A percentile compares a stretch with the other conserved stretches of the same genome.
These are phyloP conservation scores for Nannizziopsis barbatae DNA, from an alignment of 2,329 filamentous ascomycete species.

Conservation along the genomic window DNA sequence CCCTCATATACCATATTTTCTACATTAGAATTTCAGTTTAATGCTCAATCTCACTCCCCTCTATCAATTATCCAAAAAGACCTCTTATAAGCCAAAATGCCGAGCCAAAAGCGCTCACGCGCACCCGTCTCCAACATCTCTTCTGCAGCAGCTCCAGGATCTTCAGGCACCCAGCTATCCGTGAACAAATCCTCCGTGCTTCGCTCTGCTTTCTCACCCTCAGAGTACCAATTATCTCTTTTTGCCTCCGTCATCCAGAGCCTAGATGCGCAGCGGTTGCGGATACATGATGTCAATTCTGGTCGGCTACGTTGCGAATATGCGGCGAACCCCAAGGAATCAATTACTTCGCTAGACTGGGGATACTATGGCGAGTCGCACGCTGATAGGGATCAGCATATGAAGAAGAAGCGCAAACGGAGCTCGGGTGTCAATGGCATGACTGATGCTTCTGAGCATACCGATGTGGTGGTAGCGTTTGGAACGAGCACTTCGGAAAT, in stretches of 20 bases:
- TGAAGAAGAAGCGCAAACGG: slow-evolving; percentile 44
- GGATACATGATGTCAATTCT: slow-evolving; percentile 42
- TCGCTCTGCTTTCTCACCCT: slow-evolving; percentile 41
- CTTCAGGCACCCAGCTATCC: slow-evolving; percentile 27
- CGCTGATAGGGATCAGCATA: slow-evolving; percentile 29
- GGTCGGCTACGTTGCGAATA: slow-evolving; percentile 42
- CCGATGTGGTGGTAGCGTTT: slow-evolving; percentile 39
- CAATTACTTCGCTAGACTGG: slow-evolving; percentile 42
- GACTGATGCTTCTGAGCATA: slow-evolving; percentile 24
- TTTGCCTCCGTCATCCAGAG: slow-evolving; percentile 46
- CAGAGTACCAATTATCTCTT: slow-evolving; percentile 40
- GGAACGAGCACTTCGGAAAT: slow-evolving; percentile 41
- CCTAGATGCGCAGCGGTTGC: slow-evolving; percentile 42
- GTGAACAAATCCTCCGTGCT: slow-evolving; percentile 39
- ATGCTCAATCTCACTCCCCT: background rate
- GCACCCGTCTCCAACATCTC: slow-evolving; percentile 35
- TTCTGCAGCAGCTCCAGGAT: slow-evolving; percentile 32
- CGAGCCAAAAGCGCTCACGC: slow-evolving; percentile 35
- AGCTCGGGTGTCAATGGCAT: slow-evolving; percentile 32
- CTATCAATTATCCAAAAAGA: background rate
- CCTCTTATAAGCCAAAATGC: slow-evolving; percentile 28
- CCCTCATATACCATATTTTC: background rate
- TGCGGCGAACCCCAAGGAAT: slow-evolving; percentile 37
- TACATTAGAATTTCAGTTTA: background rate
- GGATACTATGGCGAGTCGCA: slow-evolving; percentile 33